phyloP scores from a whole-genome alignment of 805 yeast genomes.

The Metschnikowia anglica region DNA sequence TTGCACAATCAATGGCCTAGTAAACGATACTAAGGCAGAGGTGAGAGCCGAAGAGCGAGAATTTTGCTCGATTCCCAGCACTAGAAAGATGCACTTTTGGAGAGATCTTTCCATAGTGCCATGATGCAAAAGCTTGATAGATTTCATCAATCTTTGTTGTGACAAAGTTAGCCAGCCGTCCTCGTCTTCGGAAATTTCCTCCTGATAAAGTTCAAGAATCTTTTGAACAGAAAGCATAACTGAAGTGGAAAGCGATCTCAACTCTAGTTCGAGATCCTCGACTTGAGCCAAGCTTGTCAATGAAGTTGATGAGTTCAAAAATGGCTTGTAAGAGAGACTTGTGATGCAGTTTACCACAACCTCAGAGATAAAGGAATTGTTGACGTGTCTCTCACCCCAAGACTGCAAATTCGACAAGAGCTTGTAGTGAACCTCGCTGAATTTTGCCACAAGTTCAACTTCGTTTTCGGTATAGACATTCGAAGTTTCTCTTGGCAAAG shows the following conservation, averaged over 20 bases:
- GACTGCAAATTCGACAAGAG: constrained; percentile 27
- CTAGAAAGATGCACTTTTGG: constrained; percentile 30
- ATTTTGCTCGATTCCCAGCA: constrained; percentile 40
- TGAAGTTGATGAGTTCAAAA: constrained; percentile 28
- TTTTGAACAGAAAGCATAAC: constrained; percentile 70
- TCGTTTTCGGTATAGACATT: constrained; percentile 17
- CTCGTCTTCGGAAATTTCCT: constrained; percentile 39
- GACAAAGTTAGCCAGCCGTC: constrained; percentile 67
- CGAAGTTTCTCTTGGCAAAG: constrained; percentile 6
- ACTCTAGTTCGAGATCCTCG: constrained; percentile 44
- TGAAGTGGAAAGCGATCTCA: constrained; percentile 54
- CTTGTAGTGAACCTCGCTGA: constrained; percentile 22
- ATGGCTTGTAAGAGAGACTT: constrained; percentile 18
- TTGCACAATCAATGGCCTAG: constrained; percentile 61
- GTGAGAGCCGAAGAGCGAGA: constrained; percentile 36
- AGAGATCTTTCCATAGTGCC: constrained; percentile 37
- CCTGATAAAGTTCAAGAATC: constrained; percentile 38
- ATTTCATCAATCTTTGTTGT: constrained; percentile 44
- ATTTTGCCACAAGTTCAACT: constrained; percentile 21
- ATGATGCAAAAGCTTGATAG: constrained; percentile 45
- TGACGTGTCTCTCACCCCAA: constrained; percentile 36
- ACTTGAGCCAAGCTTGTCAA: constrained; percentile 20
- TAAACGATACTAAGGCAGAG: constrained; percentile 51
- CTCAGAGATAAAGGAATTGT: constrained; percentile 48
- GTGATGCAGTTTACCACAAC: constrained; percentile 49